Base-by-base conservation (phyloP, 495 filamentous ascomycete genomes). In the Apodospora peruviana region DNA sequence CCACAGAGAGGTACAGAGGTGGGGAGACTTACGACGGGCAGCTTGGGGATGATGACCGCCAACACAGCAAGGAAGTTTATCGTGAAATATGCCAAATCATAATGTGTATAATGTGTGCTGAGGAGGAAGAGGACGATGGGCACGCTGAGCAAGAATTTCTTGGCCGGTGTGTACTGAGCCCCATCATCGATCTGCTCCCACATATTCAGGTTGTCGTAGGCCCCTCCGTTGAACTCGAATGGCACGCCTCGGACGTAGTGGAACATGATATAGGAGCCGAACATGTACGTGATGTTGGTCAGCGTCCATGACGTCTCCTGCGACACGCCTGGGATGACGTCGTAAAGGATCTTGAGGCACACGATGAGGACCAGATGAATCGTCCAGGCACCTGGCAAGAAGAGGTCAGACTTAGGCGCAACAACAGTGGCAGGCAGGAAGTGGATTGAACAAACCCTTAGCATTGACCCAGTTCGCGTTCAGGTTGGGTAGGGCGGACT, bases 171-270 rank as follows among this genome's bases (percentile, higher is more conserved):
- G 72, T 96, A 98, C 65, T 98, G 93, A 66, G 93, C 93, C 23
- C 93, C 93, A 60, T 98, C 93, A 73, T 98, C 93, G 64, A 98
- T 98, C 75, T 98, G 93, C 75, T 98, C 93, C 93, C 93, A 98
- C 91, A 98, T 96, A 72, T 96, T 97, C 56, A 97, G 79, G 64
- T 97, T 96, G 70, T 98, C 93, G 74, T 96, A 98, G 50, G 93
- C 93, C 42, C 93, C 93, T n/a, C 89, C 84, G 65, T 98, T 96
- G 79, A 97, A 98, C 62, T 98, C 93, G 70, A 98, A 98, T 14
- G 93, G 93, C 44, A 97, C 89, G 64, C 93, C 93, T 62, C 90
- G 89, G 59, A 98, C 93, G 75, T 85, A 95, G 73, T 98, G 93
- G 68, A 98, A 98, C 93, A 97, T 98, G 63, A 98, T 79, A 70